phyloP scores from a whole-genome alignment of 2,329 filamentous ascomycete species.

The Claviceps digitariae region DNA sequence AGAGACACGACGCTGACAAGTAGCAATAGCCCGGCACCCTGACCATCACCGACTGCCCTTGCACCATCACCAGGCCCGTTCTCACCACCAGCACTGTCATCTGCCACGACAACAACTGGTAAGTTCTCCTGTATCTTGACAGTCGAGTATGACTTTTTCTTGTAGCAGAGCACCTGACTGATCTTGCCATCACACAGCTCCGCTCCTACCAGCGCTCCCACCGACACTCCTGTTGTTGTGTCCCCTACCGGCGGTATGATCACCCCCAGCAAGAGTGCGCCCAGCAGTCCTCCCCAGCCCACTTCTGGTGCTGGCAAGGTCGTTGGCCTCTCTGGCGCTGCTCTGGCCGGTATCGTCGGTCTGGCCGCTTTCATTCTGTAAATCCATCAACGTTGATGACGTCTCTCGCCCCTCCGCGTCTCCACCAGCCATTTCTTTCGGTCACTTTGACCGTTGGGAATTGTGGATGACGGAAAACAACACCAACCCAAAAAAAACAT shows the following conservation, averaged over 20 bases:
- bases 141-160: rapidly evolving
- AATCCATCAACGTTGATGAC: conserved; percentile 26
- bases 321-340: conserved; percentile 42
- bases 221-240: neutral
- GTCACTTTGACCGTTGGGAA: neutral
- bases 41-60: conserved; percentile 60
- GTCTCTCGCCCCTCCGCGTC: conserved; percentile 15
- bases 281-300: conserved; percentile 27
- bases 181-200: neutral
- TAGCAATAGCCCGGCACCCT: conserved; percentile 44
- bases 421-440: neutral
- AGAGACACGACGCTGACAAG: neutral
- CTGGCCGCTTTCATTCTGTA: conserved; percentile 46
- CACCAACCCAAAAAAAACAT: no score
- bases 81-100: conserved; percentile 35
- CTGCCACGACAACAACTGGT: conserved; percentile 43
- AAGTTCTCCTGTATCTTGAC: conserved; percentile 16
- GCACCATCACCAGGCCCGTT: conserved; percentile 50
- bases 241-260: conserved; percentile 5
- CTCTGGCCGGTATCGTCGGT: conserved; percentile 46
- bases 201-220: neutral
- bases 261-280: conserved; percentile 16
- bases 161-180: neutral
- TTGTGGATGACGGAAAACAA: no score
- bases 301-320: conserved; percentile 44